Evolutionary conservation across 129 eudicot genomes (phyloP), one percentile per base, ranked within the genome.

Genomic region (Pittosporum tobira): DNA sequence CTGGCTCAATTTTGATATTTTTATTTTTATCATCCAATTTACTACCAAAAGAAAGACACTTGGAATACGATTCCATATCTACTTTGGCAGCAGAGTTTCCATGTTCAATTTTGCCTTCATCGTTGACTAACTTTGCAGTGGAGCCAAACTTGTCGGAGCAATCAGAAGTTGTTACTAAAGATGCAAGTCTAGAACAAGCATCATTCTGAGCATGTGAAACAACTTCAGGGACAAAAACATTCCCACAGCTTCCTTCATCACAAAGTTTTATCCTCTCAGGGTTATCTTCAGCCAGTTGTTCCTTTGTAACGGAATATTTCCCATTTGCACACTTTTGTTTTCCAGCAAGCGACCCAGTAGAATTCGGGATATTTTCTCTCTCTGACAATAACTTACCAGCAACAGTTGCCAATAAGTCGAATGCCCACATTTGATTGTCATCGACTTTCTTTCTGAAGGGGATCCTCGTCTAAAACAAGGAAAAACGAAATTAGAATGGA

Each of bases 351-450:
- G 34, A 34, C 26, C 25, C 62, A 5, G 21, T 5, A 22, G 79
- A 61, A 52, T 26, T 50, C 24, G 70, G 73, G 55, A 73, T 72
- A 57, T 47, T 62, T 48, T 78, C 79, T 19, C 75, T 83, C 47
- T 88, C 96, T 24, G 70, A 75, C 26, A 84, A 65, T 49, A 88
- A 62, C 65, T 84, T 79, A 30, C 87, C 87, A 60, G 96, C 96
- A 63, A 88, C 76, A 43, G 94, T 84, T 23, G 96, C 94, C 65
- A 88, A 71, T 28, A 88, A 66, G 63, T 88, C 96, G 64, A 88
- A 88, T 28, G 96, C 87, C 51, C 80, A 74, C 80, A 81, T 73
- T 72, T 61, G 76, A 25, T 70, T 73, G 65, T 69, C 82, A 44
- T 55, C 72, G 15, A 53, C 38, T 58, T 69, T 84, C 65, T 75